Conservation (phyloP, 345 rosid genomes). For the Linum usitatissimum region DNA sequence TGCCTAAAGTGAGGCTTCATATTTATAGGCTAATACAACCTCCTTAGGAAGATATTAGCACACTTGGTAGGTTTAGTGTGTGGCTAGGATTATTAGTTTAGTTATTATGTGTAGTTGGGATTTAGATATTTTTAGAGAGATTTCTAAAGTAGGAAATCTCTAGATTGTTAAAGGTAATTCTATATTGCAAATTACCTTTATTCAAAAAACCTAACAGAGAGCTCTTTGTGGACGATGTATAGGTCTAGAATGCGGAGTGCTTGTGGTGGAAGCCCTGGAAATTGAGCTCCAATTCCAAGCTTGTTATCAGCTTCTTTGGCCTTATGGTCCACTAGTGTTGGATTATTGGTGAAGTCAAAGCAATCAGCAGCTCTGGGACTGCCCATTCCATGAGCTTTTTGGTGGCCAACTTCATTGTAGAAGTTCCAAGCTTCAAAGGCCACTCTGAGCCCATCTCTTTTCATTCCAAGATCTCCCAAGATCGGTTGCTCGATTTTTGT, state of each 20-base stretch:
- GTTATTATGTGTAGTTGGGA: too few relatives aligned
- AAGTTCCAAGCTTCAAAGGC: slow-evolving; percentile 31
- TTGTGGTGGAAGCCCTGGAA: background rate
- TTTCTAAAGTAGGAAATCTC: too few relatives aligned
- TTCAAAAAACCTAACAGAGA: too few relatives aligned
- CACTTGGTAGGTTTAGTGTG: too few relatives aligned
- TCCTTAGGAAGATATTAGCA: too few relatives aligned
- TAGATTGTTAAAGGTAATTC: too few relatives aligned
- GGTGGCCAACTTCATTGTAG: slow-evolving; percentile 24
- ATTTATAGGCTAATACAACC: too few relatives aligned
- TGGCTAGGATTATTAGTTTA: too few relatives aligned
- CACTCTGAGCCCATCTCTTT: slow-evolving; percentile 25
- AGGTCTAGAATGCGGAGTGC: slow-evolving; percentile 15
- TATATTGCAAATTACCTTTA: too few relatives aligned
- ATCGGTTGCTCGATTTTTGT: too few relatives aligned
- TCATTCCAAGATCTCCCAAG: slow-evolving; percentile 25
- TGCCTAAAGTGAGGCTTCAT: too few relatives aligned
- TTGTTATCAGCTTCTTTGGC: slow-evolving; percentile 18
- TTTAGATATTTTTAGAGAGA: too few relatives aligned
- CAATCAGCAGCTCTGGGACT: slow-evolving; percentile 32
- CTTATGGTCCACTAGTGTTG: slow-evolving; percentile 29
- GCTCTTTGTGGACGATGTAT: slow-evolving; percentile 20
- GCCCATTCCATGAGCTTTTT: slow-evolving; percentile 19
- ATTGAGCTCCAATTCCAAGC: slow-evolving; percentile 15
- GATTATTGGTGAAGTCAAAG: slow-evolving; percentile 14